Evolutionary conservation across 2,329 filamentous ascomycete species (phyloP).

Genomic region (Domatiomyces globalis): DNA sequence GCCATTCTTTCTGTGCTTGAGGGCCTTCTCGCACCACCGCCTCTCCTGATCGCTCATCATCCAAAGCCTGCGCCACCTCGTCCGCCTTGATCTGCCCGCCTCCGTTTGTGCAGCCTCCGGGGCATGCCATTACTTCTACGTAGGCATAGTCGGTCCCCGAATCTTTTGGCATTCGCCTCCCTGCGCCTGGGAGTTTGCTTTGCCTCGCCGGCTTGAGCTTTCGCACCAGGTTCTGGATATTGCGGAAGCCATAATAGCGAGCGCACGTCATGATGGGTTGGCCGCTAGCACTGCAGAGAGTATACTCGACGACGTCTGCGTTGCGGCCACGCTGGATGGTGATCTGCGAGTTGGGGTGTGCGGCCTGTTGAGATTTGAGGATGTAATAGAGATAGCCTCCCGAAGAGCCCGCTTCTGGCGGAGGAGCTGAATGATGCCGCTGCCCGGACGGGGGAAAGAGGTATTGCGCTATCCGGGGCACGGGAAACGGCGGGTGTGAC

Average conservation of each 20-base stretch:
- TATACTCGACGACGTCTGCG: constrained; percentile 78
- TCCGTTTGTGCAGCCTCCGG: constrained; percentile 95
- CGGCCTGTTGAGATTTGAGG: constrained; percentile 57
- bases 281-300: constrained; percentile 43
- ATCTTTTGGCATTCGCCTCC: constrained; percentile 26
- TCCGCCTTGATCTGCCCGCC: constrained; percentile 89
- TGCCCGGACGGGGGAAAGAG: constrained; percentile 48
- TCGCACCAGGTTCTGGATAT: constrained; percentile 96
- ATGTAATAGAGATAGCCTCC: constrained; percentile 83
- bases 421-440: constrained; percentile 22
- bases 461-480: constrained; percentile 54
- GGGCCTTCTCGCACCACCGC: constrained; percentile 34
- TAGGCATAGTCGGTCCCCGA: constrained; percentile 60
- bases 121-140: constrained; percentile 97
- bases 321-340: constrained; percentile 66
- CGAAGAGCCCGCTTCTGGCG: constrained; percentile 56
- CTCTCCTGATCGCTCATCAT: constrained; percentile 16
- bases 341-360: constrained; percentile 58
- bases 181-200: constrained; percentile 68
- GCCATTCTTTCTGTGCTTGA: constrained; percentile 74
- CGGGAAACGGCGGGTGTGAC: constrained; percentile 52
- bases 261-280: constrained; percentile 61
- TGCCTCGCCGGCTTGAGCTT: constrained; percentile 66
- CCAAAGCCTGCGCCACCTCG: constrained; percentile 41
- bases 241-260: constrained; percentile 92